Conservation (phyloP, 176 grass and related monocot species). For the Echinochloa phyllopogon region DNA sequence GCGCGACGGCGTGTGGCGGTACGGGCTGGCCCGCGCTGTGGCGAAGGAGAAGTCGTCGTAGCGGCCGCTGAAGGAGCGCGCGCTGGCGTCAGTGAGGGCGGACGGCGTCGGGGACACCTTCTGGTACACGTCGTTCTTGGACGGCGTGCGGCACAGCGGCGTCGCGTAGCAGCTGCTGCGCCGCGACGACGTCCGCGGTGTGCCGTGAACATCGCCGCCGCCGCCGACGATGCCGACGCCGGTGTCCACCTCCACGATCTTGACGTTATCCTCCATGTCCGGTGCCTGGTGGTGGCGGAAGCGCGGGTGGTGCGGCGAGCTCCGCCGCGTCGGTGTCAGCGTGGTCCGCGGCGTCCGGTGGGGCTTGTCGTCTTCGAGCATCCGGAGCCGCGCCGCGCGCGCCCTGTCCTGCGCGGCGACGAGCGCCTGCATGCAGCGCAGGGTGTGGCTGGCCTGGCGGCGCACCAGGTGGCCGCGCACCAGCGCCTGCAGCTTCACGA, state of each 20-base stretch:
- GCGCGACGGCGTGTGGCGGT: background rate
- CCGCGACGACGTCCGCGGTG: slow-evolving; percentile 37
- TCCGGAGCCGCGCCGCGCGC: slow-evolving; percentile 45
- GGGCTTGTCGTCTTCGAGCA: slow-evolving; percentile 55
- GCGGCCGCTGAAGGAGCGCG: slow-evolving; percentile 58
- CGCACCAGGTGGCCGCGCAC: slow-evolving; percentile 80
- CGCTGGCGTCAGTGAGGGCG: slow-evolving; percentile 67
- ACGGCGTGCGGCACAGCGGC: slow-evolving; percentile 65
- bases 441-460: slow-evolving; percentile 69
- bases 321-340: background rate
- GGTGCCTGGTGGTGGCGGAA: slow-evolving; percentile 53
- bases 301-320: slow-evolving; percentile 63
- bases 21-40: slow-evolving; percentile 59
- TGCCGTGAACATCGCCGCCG: slow-evolving; percentile 3
- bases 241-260: slow-evolving; percentile 84
- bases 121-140: slow-evolving; percentile 49
- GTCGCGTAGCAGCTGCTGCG: slow-evolving; percentile 57
- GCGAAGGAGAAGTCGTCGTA: slow-evolving; percentile 82
- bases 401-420: slow-evolving; percentile 69
- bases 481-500: slow-evolving; percentile 91
- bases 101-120: slow-evolving; percentile 69
- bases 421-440: slow-evolving; percentile 88
- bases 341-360: slow-evolving; percentile 47
- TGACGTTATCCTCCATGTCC: slow-evolving; percentile 63
- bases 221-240: background rate